phyloP scores from a whole-genome alignment of 441 rosid species.

The Arabidopsis hybrid region DNA sequence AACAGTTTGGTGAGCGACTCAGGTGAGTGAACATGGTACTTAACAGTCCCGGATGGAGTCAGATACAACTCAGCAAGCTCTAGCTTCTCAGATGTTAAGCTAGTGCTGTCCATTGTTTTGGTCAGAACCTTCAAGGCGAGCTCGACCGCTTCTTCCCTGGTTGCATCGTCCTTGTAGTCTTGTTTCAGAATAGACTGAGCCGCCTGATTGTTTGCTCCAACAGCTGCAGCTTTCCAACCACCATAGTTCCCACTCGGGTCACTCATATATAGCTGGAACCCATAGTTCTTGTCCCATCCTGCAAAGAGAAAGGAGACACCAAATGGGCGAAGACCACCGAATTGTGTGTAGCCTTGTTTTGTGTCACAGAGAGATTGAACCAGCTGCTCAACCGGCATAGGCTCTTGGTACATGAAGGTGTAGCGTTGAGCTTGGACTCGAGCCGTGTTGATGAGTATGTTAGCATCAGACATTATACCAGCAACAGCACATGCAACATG shows the following conservation, averaged over 20 bases:
- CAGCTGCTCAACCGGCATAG: slow-evolving; percentile 96
- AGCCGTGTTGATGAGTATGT: slow-evolving; percentile 92
- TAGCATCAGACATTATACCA: slow-evolving; percentile 98
- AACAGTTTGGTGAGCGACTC: slow-evolving; percentile 79
- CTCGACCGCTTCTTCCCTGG: slow-evolving; percentile 86
- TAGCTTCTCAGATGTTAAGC: slow-evolving; percentile 88
- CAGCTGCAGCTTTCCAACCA: slow-evolving; percentile 97
- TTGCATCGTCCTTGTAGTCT: slow-evolving; percentile 88
- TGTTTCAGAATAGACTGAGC: slow-evolving; percentile 96
- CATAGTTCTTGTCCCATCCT: slow-evolving; percentile 93
- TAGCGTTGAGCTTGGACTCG: slow-evolving; percentile 94
- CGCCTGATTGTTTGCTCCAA: slow-evolving; percentile 97
- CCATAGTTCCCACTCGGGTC: slow-evolving; percentile 97
- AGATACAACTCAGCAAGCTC: slow-evolving; percentile 85
- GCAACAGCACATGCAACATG: slow-evolving; percentile 96
- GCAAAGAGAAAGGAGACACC: slow-evolving; percentile 96
- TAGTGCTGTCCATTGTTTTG: slow-evolving; percentile 97
- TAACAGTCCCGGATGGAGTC: slow-evolving; percentile 75
- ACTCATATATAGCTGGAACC: slow-evolving; percentile 93
- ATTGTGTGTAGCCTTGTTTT: slow-evolving; percentile 96
- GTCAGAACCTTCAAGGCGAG: slow-evolving; percentile 88
- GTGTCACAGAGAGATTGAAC: slow-evolving; percentile 97
- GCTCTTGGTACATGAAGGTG: slow-evolving; percentile 90
- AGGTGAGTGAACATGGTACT: slow-evolving; percentile 80
- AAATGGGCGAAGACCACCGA: slow-evolving; percentile 97